Evolutionary conservation across 2,329 filamentous ascomycete species (phyloP).

Genomic region (Epichloe amarillans): DNA sequence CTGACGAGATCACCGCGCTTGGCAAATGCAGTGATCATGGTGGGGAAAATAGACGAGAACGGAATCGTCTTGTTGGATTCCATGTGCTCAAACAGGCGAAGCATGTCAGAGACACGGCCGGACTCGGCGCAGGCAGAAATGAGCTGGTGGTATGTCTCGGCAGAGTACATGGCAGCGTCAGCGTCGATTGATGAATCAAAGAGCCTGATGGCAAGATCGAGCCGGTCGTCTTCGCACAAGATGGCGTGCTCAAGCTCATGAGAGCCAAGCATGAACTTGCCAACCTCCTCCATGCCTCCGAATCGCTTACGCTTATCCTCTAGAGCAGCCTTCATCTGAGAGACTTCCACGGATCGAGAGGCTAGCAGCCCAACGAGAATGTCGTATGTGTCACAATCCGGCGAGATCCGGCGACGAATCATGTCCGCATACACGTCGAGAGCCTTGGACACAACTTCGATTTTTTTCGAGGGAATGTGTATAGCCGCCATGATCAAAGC

Average conservation of each 20-base stretch:
- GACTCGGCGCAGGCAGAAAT: conserved; percentile 78
- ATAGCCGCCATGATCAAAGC: conserved; percentile 76
- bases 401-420: conserved; percentile 70
- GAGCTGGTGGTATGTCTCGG: conserved; percentile 72
- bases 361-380: conserved; percentile 76
- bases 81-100: conserved; percentile 84
- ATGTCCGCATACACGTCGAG: conserved; percentile 95
- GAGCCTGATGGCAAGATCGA: conserved; percentile 72
- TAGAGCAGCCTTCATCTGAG: conserved; percentile 55
- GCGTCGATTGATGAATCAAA: conserved; percentile 63
- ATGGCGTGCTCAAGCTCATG: conserved; percentile 80
- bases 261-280: conserved; percentile 79
- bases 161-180: conserved; percentile 53
- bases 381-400: conserved; percentile 76
- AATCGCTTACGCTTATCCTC: conserved; percentile 76
- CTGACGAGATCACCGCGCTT: conserved; percentile 67
- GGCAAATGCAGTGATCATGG: conserved; percentile 92
- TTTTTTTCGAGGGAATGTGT: conserved; percentile 62
- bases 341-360: conserved; percentile 65
- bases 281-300: conserved; percentile 70
- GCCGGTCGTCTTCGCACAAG: conserved; percentile 72
- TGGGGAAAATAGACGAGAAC: conserved; percentile 69
- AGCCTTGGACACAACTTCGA: conserved; percentile 78
- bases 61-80: conserved; percentile 62
- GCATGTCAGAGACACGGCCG: conserved; percentile 76